Base-by-base conservation (phyloP, 257 asterid species). In the Solanum corneliomulleri region DNA sequence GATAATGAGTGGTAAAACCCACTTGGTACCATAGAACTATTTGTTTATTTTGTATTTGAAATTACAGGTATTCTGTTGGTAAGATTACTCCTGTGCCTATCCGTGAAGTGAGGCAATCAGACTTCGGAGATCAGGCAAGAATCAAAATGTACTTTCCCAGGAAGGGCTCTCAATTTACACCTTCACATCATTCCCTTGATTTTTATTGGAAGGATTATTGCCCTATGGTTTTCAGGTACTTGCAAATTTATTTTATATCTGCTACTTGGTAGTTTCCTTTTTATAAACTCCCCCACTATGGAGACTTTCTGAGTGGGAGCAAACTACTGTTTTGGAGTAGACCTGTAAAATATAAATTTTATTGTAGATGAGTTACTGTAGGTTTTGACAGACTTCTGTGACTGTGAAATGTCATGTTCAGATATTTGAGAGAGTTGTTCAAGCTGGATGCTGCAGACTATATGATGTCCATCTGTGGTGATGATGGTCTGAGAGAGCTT, bases 201-300 rank as follows among this genome's bases (percentile, higher is more conserved):
- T 97, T 97, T 90, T 93, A 93, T 89, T 97, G 99, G 99, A 95
- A 94, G 91, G 99, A 94, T 89, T 97, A 97, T 89, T 95, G 98
- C 89, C 99, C 98, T 84, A 95, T 97, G 99, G 99, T 97, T 85
- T 97, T 97, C 96, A 97, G 98, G 99, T 97, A 91, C 80, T 82
- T 86, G 68, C 76, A 75, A 69, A 76, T 77, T 88, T 77, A 77
- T 86, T 41, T 58, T n/a, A 9, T 84, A 47, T 88, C 64, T 85
- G 68, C 72, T 72, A 76, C 72, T 37, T 86, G 76, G 27, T 86
- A 33, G 11, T 88, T 86, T 45, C 44, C 44, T 52, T 71, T 71
- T 72, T 42, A 82, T 85, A 37, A 4, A 56, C 71, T 81, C 39
- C 14, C 45, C 35, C 9, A 11, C 20, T 29, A 16, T 18, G 85